phyloP scores from a whole-genome alignment of 2,329 filamentous ascomycete genomes.

The Hypoxylon sp. region DNA sequence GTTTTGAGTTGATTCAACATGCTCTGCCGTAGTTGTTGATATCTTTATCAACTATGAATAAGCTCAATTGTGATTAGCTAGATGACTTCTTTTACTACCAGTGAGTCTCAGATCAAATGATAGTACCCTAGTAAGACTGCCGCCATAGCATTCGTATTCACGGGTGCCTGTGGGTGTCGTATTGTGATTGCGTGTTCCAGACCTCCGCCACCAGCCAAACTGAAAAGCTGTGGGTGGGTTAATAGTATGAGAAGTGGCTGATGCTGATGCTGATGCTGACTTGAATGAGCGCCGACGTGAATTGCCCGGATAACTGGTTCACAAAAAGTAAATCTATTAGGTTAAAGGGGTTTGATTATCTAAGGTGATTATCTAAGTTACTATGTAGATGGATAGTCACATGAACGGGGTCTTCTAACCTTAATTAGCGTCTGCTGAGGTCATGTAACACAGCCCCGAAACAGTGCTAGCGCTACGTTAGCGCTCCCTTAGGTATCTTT shows the following conservation, averaged over 20 bases:
- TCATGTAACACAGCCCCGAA: slow-evolving; percentile 28
- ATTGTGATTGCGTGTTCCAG: slow-evolving; percentile 17
- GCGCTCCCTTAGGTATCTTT: slow-evolving; percentile 15
- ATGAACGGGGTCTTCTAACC: slow-evolving; percentile 11
- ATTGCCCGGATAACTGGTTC: slow-evolving; percentile 4
- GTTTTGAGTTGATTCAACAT: background rate
- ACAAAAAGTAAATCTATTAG: background rate
- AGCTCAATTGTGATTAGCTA: too few relatives aligned
- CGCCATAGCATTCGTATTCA: background rate
- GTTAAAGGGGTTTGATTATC: slow-evolving; percentile 11
- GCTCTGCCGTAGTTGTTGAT: too few relatives aligned
- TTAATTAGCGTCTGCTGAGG: slow-evolving; percentile 7
- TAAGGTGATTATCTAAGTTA: background rate
- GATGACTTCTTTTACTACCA: too few relatives aligned
- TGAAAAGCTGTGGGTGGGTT: slow-evolving; percentile 10
- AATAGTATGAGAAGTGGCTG: slow-evolving; percentile 14
- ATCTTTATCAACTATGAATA: too few relatives aligned
- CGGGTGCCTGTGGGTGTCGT: slow-evolving; percentile 9
- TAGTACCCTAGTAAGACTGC: background rate
- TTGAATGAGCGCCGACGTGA: background rate
- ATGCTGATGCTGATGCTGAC: background rate
- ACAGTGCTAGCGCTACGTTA: slow-evolving; percentile 13
- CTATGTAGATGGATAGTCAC: background rate
- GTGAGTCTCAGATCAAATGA: background rate
- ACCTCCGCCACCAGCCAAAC: slow-evolving; percentile 11